These are phyloP conservation scores for Aureobasidium sp. DNA, from an alignment of 2,329 filamentous ascomycete species.

Conservation along the genomic window DNA sequence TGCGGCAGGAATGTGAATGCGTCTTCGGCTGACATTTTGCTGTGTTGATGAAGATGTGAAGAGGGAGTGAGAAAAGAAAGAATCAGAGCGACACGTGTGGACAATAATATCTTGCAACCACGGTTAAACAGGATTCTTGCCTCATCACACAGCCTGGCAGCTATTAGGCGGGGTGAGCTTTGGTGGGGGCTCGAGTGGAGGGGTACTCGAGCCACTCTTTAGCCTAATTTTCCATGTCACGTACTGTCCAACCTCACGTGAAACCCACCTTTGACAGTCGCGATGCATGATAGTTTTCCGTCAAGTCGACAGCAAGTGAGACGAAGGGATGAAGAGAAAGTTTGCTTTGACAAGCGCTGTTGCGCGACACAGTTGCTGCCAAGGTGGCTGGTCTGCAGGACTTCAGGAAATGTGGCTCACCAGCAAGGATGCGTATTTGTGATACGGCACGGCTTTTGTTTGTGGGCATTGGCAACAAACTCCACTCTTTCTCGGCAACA, in stretches of 20 bases:
- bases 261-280: not conserved
- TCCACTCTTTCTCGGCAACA: constrained; percentile 2
- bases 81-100: not conserved
- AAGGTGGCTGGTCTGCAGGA: not conserved
- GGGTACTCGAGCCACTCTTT: not conserved
- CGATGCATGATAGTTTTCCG: not conserved
- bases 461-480: not conserved
- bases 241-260: not conserved
- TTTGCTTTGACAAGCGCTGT: not conserved
- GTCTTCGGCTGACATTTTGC: constrained; percentile 18
- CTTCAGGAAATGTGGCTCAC: not conserved
- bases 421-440: not conserved
- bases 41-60: not conserved
- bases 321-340: not conserved
- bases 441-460: not conserved
- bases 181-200: constrained; percentile 9
- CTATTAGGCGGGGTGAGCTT: constrained; percentile 3
- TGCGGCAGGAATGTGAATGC: constrained; percentile 63
- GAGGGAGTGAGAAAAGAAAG: not conserved
- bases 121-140: constrained; percentile 7
- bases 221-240: constrained; percentile 4
- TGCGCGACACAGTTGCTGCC: not conserved
- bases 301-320: not conserved
- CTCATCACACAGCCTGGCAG: not conserved
- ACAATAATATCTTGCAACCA: constrained; percentile 9